Evolutionary conservation across 2,329 filamentous ascomycete species (phyloP).

Genomic region (Aureobasidium zeae): DNA sequence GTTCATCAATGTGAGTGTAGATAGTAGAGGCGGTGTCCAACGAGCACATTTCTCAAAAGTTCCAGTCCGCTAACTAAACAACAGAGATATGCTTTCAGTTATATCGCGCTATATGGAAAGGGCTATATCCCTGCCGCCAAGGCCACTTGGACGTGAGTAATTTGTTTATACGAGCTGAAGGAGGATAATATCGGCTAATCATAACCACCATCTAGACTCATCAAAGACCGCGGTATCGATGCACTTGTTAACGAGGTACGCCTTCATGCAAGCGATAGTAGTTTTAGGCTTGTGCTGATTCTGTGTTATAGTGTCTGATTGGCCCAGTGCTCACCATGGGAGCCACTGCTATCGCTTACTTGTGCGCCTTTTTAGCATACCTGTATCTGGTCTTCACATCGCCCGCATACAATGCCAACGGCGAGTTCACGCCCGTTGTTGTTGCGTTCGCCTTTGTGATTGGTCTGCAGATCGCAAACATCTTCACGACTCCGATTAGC

Average conservation of each 20-base stretch:
- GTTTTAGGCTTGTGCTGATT: background rate
- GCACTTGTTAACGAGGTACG: constrained; percentile 67
- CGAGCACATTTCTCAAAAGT: constrained; percentile 37
- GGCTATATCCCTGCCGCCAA: constrained; percentile 78
- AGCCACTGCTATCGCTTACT: constrained; percentile 72
- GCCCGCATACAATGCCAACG: constrained; percentile 63
- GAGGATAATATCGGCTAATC: constrained; percentile 16
- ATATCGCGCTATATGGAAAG: constrained; percentile 89
- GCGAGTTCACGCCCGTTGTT: constrained; percentile 64
- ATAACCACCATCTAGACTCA: constrained; percentile 46
- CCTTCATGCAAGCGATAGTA: background rate
- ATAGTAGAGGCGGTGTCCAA: background rate
- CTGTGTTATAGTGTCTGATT: constrained; percentile 52
- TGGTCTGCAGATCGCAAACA: constrained; percentile 78
- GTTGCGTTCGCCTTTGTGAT: constrained; percentile 83
- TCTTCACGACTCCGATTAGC: constrained; percentile 79
- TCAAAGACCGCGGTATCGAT: constrained; percentile 84
- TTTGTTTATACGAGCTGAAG: background rate
- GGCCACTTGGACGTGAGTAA: constrained; percentile 63
- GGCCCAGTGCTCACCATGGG: constrained; percentile 44
- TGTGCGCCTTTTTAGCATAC: constrained; percentile 72
- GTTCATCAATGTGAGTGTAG: constrained; percentile 57
- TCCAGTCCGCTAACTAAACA: constrained; percentile 11
- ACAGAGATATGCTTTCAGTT: constrained; percentile 65
- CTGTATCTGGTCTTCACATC: constrained; percentile 76